Evolutionary conservation across 805 yeast genomes (phyloP), one percentile per base, ranked within the genome.

Genomic region (Grigorovia jiainica): DNA sequence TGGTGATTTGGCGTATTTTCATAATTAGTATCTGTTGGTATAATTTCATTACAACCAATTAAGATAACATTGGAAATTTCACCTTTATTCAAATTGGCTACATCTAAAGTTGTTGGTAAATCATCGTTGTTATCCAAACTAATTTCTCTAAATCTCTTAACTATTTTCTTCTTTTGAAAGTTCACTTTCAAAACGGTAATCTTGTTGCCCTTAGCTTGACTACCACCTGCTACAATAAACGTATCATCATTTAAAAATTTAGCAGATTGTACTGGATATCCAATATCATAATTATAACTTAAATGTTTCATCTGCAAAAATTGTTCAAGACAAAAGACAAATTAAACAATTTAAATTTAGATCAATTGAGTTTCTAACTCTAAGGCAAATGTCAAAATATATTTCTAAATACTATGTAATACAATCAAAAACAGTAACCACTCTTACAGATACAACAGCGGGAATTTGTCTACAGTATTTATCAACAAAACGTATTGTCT

Each of bases 201-300:
- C 58, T 83, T 86, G 62, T 90, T 90, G 33, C 89, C 83, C 42
- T 87, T 78, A 24, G 95, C 96, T 54, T 86, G 82, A 24, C 97
- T 97, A 36, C 98, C 98, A 34, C 98, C 98, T 3, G 87, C 78
- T 23, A 82, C 82, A 38, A 87, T 60, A 21, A 89, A 59, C 1
- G 79, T 73, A 46, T 68, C 64, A 47, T 78, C 72, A 49, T 74
- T 70, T 36, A 79, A 67, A 57, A 86, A 87, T 46, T 76, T 75
- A 41, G 90, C 80, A 2, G 87, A 90, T 51, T 82, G 84, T 10
- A 87, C 70, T 1, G 98, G 97, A 53, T 79, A 84, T 2, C 85
- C 90, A 27, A 67, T 53, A 39, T 65, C 53, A 43, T 57, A 56
- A 20, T 44, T 41, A 3, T 61, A 43, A 18, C 51, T 49, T 8